Evolutionary conservation across 2,329 filamentous ascomycete genomes (phyloP).

Genomic region (Aphanocladium album): DNA sequence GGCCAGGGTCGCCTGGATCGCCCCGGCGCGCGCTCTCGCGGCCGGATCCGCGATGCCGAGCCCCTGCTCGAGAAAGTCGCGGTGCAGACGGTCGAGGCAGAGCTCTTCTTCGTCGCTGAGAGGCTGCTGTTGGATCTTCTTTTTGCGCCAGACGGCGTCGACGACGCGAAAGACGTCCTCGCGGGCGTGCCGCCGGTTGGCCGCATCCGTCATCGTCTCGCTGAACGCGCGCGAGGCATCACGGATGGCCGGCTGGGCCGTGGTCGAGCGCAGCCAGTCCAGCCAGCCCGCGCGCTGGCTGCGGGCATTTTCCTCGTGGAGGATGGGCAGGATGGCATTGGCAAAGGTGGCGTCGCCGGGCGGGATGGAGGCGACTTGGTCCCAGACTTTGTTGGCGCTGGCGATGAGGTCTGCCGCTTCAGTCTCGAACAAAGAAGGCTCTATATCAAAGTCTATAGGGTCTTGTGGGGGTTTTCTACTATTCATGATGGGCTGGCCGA

Average conservation of each 20-base stretch:
- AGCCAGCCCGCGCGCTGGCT: slow-evolving; percentile 57
- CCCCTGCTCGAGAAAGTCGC: neutral
- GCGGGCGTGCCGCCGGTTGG: slow-evolving; percentile 67
- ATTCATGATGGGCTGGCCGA: too few species aligned
- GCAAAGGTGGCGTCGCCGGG: slow-evolving; percentile 39
- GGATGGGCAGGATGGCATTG: slow-evolving; percentile 54
- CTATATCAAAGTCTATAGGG: neutral
- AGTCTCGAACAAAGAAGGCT: neutral
- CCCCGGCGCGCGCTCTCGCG: neutral
- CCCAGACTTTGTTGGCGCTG: neutral
- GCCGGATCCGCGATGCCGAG: neutral
- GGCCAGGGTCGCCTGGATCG: slow-evolving; percentile 1
- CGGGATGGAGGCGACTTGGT: slow-evolving; percentile 51
- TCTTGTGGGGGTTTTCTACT: neutral
- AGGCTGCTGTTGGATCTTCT: neutral
- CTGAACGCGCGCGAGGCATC: slow-evolving; percentile 67
- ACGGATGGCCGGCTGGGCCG: slow-evolving; percentile 57
- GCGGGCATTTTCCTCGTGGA: slow-evolving; percentile 60
- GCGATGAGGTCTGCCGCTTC: neutral
- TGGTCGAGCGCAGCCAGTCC: slow-evolving; percentile 70
- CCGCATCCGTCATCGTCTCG: slow-evolving; percentile 65
- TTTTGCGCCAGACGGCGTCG: slow-evolving; percentile 42
- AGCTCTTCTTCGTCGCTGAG: slow-evolving; percentile 5
- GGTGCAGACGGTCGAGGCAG: neutral
- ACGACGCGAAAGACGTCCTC: slow-evolving; percentile 65